Conservation (phyloP, 2,329 filamentous ascomycete species). For the Gremmenia infestans region DNA sequence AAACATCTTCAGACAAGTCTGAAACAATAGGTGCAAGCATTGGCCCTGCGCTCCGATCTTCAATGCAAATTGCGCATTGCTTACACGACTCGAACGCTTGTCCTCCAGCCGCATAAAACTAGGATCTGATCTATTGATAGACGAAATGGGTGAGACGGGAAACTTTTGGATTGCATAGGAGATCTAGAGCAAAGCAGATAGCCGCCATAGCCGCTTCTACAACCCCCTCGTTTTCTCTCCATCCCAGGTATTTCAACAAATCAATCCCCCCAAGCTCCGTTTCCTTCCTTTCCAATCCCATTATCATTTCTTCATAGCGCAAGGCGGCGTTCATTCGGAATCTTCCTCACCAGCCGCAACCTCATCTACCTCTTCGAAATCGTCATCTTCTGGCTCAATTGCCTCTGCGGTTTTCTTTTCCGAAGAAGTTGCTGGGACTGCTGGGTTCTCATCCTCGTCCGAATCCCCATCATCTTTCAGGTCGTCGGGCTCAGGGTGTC, state of each 20-base stretch:
- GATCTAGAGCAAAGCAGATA: not conserved
- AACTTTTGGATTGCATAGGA: not conserved
- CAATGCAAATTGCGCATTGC: not conserved
- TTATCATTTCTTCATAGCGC: not conserved
- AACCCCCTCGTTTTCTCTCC: not conserved
- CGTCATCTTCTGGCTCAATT: not conserved
- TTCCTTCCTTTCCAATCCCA: not conserved
- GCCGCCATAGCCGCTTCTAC: not conserved
- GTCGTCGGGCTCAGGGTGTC: slow-evolving; percentile 9
- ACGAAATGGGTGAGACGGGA: not conserved
- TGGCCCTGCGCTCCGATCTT: not conserved
- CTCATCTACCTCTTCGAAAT: slow-evolving; percentile 2
- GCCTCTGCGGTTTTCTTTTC: slow-evolving; percentile 5
- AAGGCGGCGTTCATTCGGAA: slow-evolving; percentile 1
- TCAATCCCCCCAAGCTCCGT: not conserved
- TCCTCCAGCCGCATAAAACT: not conserved
- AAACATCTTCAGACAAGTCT: not conserved
- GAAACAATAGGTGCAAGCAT: not conserved
- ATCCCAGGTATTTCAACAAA: not conserved
- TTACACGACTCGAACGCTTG: not conserved
- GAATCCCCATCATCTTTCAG: slow-evolving; percentile 14
- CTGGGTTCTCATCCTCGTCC: slow-evolving; percentile 11
- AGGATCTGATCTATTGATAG: not conserved
- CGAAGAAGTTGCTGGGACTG: not conserved
- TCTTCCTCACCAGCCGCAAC: slow-evolving; percentile 5